A percentile compares a stretch with the other conserved stretches of the same genome.
phyloP scores from a whole-genome alignment of 2,329 filamentous ascomycete species.

The Stachybotrys chlorohalonatus region DNA sequence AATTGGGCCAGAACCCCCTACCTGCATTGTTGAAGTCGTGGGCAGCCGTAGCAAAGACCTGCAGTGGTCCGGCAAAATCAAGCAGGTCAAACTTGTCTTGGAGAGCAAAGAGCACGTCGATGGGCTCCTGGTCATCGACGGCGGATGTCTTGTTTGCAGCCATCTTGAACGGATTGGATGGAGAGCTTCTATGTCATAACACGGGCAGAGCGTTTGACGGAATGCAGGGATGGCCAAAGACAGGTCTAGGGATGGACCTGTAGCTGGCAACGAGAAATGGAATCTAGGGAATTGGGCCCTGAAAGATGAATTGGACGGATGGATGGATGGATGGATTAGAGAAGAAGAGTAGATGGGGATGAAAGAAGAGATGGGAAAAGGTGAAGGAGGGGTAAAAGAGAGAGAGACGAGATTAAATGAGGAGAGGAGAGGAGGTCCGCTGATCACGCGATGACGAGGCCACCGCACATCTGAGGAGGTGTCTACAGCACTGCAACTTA shows the following conservation, averaged over 20 bases:
- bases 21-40: conserved; percentile 45
- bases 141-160: conserved; percentile 48
- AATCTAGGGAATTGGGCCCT: conserved; percentile 4
- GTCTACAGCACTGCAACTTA: background rate
- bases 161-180: conserved; percentile 34
- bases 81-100: conserved; percentile 51
- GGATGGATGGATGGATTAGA: conserved; percentile 9
- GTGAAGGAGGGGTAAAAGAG: conserved; percentile 9
- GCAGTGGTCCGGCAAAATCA: conserved; percentile 47
- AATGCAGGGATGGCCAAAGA: background rate
- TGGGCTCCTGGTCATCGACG: conserved; percentile 46
- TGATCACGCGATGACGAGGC: conserved; percentile 10
- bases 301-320: background rate
- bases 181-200: background rate
- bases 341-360: conserved; percentile 8
- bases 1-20: conserved; percentile 24
- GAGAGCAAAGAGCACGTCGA: conserved; percentile 52
- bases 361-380: conserved; percentile 13
- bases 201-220: background rate
- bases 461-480: background rate
- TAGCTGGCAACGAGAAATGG: background rate
- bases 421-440: conserved; percentile 6
- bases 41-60: conserved; percentile 40
- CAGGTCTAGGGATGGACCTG: background rate
- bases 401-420: conserved; percentile 6